Conservation (phyloP, 2,329 filamentous ascomycete species). For the Coccinonectria pachysandricola region DNA sequence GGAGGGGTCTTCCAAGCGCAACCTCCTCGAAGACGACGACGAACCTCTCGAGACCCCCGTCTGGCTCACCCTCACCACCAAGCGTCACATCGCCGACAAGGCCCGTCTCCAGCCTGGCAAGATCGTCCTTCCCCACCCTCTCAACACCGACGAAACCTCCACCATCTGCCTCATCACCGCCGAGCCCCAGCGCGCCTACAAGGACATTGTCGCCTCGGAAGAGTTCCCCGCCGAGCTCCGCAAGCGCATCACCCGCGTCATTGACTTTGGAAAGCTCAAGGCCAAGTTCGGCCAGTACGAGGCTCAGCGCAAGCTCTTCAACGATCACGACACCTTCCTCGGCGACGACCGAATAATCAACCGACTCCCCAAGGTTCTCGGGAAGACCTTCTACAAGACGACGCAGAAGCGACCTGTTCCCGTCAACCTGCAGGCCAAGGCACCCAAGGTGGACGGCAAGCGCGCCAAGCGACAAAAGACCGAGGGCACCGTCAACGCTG, state of each 20-base stretch:
- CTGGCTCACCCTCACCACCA: constrained; percentile 54
- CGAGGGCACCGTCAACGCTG: constrained; percentile 30
- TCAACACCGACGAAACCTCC: constrained; percentile 53
- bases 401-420: constrained; percentile 81
- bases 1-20: constrained; percentile 40
- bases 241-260: constrained; percentile 61
- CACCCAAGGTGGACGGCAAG: constrained; percentile 51
- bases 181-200: constrained; percentile 73
- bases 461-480: constrained; percentile 42
- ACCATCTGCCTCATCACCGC: constrained; percentile 83
- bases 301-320: constrained; percentile 67
- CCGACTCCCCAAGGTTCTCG: constrained; percentile 64
- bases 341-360: constrained; percentile 79
- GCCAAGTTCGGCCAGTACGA: constrained; percentile 86
- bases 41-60: constrained; percentile 40
- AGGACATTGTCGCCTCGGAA: constrained; percentile 70
- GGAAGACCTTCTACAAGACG: constrained; percentile 85
- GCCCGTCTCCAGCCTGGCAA: constrained; percentile 74
- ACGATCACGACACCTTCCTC: constrained; percentile 87
- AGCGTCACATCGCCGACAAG: constrained; percentile 60
- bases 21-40: constrained; percentile 40
- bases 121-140: constrained; percentile 65
- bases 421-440: constrained; percentile 55
- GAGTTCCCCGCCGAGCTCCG: constrained; percentile 58
- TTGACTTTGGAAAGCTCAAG: constrained; percentile 70